Percentiles rank a stretch among this genome's conserved stretches.
phyloP scores from a whole-genome alignment of 2,329 filamentous ascomycete genomes.

The Mollisia scopiformis region DNA sequence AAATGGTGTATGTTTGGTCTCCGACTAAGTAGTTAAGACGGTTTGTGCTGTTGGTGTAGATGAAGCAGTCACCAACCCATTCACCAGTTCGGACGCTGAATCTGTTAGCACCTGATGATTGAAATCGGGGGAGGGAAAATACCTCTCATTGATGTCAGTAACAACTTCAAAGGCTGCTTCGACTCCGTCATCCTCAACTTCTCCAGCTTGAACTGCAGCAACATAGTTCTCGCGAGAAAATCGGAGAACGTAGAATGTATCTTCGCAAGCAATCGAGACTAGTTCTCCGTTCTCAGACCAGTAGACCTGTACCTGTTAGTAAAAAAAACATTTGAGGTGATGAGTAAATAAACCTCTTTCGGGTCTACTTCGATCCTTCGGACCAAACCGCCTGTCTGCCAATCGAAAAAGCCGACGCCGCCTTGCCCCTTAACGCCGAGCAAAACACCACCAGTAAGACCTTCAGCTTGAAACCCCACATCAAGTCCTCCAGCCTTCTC shows the following conservation, averaged over 20 bases:
- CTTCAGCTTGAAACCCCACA: slow-evolving; percentile 93
- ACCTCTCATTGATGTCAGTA: slow-evolving; percentile 91
- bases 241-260: slow-evolving; percentile 91
- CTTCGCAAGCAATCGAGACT: slow-evolving; percentile 89
- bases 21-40: slow-evolving; percentile 97
- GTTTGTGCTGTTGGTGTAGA: slow-evolving; percentile 97
- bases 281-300: slow-evolving; percentile 98
- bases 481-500: slow-evolving; percentile 88
- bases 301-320: too few relatives aligned
- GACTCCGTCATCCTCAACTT: slow-evolving; percentile 83
- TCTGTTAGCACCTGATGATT: slow-evolving; percentile 26
- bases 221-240: slow-evolving; percentile 90
- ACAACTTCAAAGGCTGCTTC: slow-evolving; percentile 96
- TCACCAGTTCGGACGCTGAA: slow-evolving; percentile 84
- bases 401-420: slow-evolving; percentile 95
- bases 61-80: slow-evolving; percentile 99
- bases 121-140: slow-evolving; percentile 32
- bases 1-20: slow-evolving; percentile 96
- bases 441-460: slow-evolving; percentile 83
- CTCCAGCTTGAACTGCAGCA: slow-evolving; percentile 78
- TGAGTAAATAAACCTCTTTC: too few relatives aligned
- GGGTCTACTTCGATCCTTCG: slow-evolving; percentile 85
- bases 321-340: too few relatives aligned
- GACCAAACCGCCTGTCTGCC: slow-evolving; percentile 86
- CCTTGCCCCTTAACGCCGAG: slow-evolving; percentile 95